Base-by-base conservation (phyloP, 140 eudicot genomes). In the Flaveria floridana region DNA sequence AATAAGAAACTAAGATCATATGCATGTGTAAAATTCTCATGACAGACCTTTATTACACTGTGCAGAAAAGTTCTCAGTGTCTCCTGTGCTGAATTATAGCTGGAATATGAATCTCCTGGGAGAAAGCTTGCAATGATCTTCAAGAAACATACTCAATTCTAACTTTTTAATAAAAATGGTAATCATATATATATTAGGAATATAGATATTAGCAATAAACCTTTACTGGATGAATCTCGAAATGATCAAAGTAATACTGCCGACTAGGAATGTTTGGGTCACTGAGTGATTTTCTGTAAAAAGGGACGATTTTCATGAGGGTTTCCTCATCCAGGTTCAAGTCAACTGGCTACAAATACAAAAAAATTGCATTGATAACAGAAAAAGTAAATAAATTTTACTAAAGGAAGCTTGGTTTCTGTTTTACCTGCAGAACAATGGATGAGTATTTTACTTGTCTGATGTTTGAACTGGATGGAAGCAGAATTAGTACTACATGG, bases 221-320 rank as follows among this genome's bases (percentile, higher is more conserved):
- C 96, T 90, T 94, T 68, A 94, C 76, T 47, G 99, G 99, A 83
- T 94, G 99, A 71, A 94, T 91, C 86, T 91, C 99, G 78, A 94
- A 94, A 87, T 88, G 99, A 76, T 91, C 99, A 76, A 94, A 87
- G 86, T 94, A 94, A 83, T 94, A 94, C 55, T 90, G 94, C 74
- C 51, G 96, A 87, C 97, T 83, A 18, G 91, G 94, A 59, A 91
- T 55, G 81, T 72, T 89, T 57, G 97, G 85, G 77, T 89, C 88
- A 80, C 97, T 94, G 71, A 88, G 97, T 58, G 99, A 94, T 75
- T 57, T 88, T 84, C 99, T 87, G 90, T 90, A 94, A 81, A 91
- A 94, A 47, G 99, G 96, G 52, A 85, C 97, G 12, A 94, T 81
- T 83, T 72, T 94, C 99, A 94, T 90, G 6, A 94, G 81, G 52